Conservation (phyloP, 2,329 filamentous ascomycete species). For the Sarocladiaceae sp. region DNA sequence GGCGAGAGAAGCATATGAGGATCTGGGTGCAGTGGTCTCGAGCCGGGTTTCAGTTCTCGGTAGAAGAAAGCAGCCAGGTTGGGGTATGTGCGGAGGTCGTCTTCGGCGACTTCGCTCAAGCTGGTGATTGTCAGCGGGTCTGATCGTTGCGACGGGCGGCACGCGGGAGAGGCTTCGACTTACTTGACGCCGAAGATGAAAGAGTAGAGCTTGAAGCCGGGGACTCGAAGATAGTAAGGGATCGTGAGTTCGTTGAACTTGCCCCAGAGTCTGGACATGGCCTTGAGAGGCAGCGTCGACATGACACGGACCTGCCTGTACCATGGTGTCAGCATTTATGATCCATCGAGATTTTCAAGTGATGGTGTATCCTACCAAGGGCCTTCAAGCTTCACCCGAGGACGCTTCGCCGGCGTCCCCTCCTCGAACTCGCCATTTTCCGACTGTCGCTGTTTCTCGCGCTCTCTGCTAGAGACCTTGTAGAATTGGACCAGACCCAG, state of each 20-base stretch:
- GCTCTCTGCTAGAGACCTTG: slow-evolving; percentile 56
- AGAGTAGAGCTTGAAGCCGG: slow-evolving; percentile 87
- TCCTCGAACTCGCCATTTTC: slow-evolving; percentile 35
- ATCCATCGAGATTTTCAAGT: slow-evolving; percentile 5
- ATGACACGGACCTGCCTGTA: slow-evolving; percentile 79
- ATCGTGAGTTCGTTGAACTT: slow-evolving; percentile 85
- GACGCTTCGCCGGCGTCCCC: slow-evolving; percentile 40
- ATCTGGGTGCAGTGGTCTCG: slow-evolving; percentile 76
- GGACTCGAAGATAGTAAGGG: slow-evolving; percentile 79
- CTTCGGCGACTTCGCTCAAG: slow-evolving; percentile 79
- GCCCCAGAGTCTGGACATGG: slow-evolving; percentile 83
- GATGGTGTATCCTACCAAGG: slow-evolving; percentile 58
- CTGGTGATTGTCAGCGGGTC: slow-evolving; percentile 34
- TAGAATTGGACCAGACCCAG: slow-evolving; percentile 80
- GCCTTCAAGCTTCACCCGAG: slow-evolving; percentile 69
- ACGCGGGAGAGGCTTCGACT: slow-evolving; percentile 17
- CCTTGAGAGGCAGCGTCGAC: slow-evolving; percentile 87
- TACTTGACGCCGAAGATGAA: slow-evolving; percentile 84
- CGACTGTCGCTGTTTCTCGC: slow-evolving; percentile 41
- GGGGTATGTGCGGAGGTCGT: slow-evolving; percentile 81
- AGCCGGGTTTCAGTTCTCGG: slow-evolving; percentile 83
- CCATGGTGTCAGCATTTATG: slow-evolving; percentile 11
- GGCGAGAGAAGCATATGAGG: slow-evolving; percentile 77
- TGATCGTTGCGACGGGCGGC: not conserved
- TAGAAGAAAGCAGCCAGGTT: slow-evolving; percentile 98